Evolutionary conservation across 2,329 filamentous ascomycete species (phyloP), one percentile per base, ranked within the genome.

Genomic region (Arthrobotrys musiformis): DNA sequence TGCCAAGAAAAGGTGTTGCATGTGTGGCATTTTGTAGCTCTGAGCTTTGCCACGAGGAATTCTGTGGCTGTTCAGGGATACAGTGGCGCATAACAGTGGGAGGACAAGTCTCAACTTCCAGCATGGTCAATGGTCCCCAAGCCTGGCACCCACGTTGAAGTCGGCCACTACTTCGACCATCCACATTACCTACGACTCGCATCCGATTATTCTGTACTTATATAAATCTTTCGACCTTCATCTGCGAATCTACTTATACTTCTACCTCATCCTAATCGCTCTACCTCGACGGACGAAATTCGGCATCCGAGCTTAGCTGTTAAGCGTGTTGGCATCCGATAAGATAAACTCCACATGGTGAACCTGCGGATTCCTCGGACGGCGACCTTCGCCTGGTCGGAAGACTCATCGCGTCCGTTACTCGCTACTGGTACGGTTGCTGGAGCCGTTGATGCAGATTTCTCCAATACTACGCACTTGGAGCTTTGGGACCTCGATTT

Each of bases 331-430:
- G 73, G 50, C 33, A 22, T 13, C 22, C 44, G 73, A 62, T 63
- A 69, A 70, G 52, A 77, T 54, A 67, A 19, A 50, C 40, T 26
- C 73, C 60, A 81, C 84, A 99, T 99, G 95, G 94, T 97, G 85
- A 92, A 93, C 86, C 88, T 98, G 85, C 90, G 94, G 87, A 96
- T 99, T 83, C 92, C 93, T 84, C 90, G 95, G 85, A 99, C 95
- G 82, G 95, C 94, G 84, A 92, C 94, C 82, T 99, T 99, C 84
- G 93, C 95, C 82, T 99, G 95, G 94, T 97, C 93, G 81, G 92
- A 94, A 26, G 92, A 90, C 81, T 86, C 92, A 61, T 88, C 89
- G 42, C 89, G 90, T 81, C 93, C 94, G 81, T 87, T 97, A 81
- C 87, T 99, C 79, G 94, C 93, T 77, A 99, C 95, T 28, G 95